Base-by-base conservation (phyloP, 768 basidiomycete species). In the Exidia glandulosa region DNA sequence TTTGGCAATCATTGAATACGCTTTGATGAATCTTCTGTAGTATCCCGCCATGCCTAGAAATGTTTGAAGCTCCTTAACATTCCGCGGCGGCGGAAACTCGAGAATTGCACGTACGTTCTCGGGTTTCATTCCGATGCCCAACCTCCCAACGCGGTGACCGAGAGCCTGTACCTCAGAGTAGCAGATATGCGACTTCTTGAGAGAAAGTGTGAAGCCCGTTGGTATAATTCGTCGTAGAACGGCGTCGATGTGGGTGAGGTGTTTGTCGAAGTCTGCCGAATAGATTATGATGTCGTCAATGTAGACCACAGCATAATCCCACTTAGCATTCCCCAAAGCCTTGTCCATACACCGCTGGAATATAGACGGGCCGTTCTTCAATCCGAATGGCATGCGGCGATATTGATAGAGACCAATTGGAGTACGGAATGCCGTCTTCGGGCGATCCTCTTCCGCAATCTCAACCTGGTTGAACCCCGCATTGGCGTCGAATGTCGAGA, bases 361-460 rank as follows among this genome's bases (percentile, higher is more conserved):
- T 45, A 45, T 45, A 9, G 41, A 45, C 41, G 41, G 41, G 10
- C 41, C 41, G 41, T 74, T 74, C 0, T 68, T 54, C 1, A 68
- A 66, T 0, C 74, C 72, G 55, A 79, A 78, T 0, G 76, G 76
- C 74, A 78, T 76, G 34, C 73, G 55, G 27, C 59, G 60, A 61
- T 78, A 78, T 60, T 79, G 76, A 33, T 61, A 74, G 0, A 77
- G 63, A 4, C 77, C 78, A 30, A 63, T 54, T 60, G 77, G 78
- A 0, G 71, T 71, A 2, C 72, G 59, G 56, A 79, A 78, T 0
- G 75, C 75, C 0, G 72, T 70, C 45, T 73, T 72, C 25, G 72
- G 67, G 13, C 63, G 60, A 25, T 69, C 70, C 12, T 70, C 63
- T 0, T 66, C 60, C 0, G 57, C 60, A 56, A 76, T 67, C 47